Conservation (phyloP, 768 basidiomycete genomes). For the Boletus rubropictus region DNA sequence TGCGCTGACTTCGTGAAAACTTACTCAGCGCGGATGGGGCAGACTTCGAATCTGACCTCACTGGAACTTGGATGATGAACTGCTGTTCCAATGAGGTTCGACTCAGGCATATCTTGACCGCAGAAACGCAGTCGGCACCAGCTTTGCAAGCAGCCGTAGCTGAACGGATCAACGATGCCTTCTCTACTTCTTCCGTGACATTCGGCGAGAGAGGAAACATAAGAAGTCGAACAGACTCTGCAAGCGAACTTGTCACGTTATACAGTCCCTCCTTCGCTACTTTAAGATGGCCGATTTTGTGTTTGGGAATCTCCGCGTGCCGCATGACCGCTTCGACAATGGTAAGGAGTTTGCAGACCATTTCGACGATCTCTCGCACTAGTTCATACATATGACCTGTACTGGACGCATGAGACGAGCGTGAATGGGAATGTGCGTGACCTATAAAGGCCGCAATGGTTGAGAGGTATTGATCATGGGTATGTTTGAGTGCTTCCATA, state of each 20-base stretch:
- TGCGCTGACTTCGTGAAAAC: conserved; percentile 38
- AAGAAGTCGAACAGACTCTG: conserved; percentile 79
- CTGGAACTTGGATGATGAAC: conserved; percentile 61
- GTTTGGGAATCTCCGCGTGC: conserved; percentile 61
- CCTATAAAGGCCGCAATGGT: conserved; percentile 97
- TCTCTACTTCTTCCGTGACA: conserved; percentile 77
- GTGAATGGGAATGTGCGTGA: conserved; percentile 89
- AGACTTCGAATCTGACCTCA: conserved; percentile 39
- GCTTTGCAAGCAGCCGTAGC: conserved; percentile 85
- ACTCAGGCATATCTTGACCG: conserved; percentile 77
- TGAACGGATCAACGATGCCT: conserved; percentile 67
- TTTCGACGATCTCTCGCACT: conserved; percentile 90
- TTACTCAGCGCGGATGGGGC: conserved; percentile 44
- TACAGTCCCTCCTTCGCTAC: conserved; percentile 78
- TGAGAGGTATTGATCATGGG: conserved; percentile 87
- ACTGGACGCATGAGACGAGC: conserved; percentile 84
- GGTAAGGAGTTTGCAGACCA: conserved; percentile 84
- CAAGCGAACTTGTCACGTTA: conserved; percentile 77
- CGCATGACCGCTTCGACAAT: conserved; percentile 86
- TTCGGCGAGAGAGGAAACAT: conserved; percentile 44
- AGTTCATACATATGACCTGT: conserved; percentile 93
- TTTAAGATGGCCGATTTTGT: conserved; percentile 61
- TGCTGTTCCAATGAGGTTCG: conserved; percentile 56
- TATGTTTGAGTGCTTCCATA: conserved; percentile 69
- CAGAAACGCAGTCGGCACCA: conserved; percentile 81